These are phyloP conservation scores for Gastroboletus turbinatus DNA, from an alignment of 1,284 basidiomycete species.

Conservation along the genomic window DNA sequence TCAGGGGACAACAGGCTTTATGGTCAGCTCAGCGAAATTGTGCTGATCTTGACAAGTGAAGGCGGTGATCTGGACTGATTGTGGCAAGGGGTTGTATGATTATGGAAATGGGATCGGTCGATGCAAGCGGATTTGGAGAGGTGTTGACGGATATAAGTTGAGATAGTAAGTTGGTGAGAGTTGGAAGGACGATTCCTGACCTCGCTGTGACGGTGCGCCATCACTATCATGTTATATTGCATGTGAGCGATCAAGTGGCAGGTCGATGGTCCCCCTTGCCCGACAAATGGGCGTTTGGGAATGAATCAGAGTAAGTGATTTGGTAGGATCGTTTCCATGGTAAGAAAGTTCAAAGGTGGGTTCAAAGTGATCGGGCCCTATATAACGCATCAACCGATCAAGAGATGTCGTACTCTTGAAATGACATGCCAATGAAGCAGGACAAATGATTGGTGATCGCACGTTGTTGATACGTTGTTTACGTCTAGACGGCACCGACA, in stretches of 20 bases:
- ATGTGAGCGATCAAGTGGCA: slow-evolving; percentile 10
- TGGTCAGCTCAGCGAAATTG: slow-evolving; percentile 17
- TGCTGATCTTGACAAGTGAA: slow-evolving; percentile 4
- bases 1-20: background rate
- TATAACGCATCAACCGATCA: slow-evolving; percentile 27
- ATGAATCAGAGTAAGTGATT: slow-evolving; percentile 12
- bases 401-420: slow-evolving; percentile 22
- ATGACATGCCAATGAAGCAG: slow-evolving; percentile 25
- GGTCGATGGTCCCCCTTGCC: background rate
- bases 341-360: slow-evolving; percentile 23
- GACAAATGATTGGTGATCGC: slow-evolving; percentile 26
- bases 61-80: slow-evolving; percentile 21
- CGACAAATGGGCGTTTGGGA: slow-evolving; percentile 6
- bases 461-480: slow-evolving; percentile 31
- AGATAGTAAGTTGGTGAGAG: slow-evolving; percentile 11
- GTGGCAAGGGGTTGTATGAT: slow-evolving; percentile 8
- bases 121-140: slow-evolving; percentile 16
- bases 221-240: slow-evolving; percentile 6
- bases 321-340: slow-evolving; percentile 32
- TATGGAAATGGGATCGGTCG: slow-evolving; percentile 15
- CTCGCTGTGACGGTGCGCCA: slow-evolving; percentile 21
- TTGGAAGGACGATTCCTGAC: background rate
- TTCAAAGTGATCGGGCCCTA: slow-evolving; percentile 19
- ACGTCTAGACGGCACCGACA: slow-evolving; percentile 36
- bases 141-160: slow-evolving; percentile 24